Conservation (phyloP, 257 asterid genomes). For the Solanum etuberosum region DNA sequence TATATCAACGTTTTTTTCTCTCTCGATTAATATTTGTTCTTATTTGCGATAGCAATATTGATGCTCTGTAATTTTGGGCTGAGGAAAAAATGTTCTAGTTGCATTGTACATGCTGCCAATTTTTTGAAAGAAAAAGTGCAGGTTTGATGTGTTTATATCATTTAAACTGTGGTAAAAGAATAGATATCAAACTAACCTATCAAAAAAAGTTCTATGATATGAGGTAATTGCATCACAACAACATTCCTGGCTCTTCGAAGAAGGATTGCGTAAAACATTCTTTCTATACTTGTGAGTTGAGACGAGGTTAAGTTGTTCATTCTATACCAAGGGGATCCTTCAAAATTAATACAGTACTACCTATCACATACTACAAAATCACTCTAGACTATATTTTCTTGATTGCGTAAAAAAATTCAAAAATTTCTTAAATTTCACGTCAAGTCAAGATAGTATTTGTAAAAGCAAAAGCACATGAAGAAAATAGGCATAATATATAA, state of each 20-base stretch:
- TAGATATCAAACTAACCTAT: background rate
- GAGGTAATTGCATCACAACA: too few species aligned
- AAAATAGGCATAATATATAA: too few species aligned
- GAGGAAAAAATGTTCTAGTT: background rate
- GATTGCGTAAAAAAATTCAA: accelerated
- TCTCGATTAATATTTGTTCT: background rate
- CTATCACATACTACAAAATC: background rate
- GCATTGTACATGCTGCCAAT: background rate
- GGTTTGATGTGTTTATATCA: background rate
- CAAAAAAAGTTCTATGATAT: background rate
- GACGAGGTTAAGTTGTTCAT: background rate
- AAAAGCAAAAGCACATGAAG: background rate
- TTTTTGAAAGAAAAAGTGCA: background rate
- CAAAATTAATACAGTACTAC: background rate
- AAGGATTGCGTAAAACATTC: background rate
- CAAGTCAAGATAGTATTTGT: background rate
- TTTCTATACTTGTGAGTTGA: background rate
- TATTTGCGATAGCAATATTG: background rate
- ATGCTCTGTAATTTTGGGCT: background rate
- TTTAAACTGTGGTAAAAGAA: background rate
- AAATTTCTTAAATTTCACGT: too few species aligned
- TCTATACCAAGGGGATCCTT: background rate
- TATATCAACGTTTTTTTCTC: background rate
- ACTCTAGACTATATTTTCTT: too few species aligned
- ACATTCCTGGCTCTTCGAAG: background rate